Evolutionary conservation across 2,329 filamentous ascomycete species (phyloP).

Genomic region (Trematosphaeria pertusa): DNA sequence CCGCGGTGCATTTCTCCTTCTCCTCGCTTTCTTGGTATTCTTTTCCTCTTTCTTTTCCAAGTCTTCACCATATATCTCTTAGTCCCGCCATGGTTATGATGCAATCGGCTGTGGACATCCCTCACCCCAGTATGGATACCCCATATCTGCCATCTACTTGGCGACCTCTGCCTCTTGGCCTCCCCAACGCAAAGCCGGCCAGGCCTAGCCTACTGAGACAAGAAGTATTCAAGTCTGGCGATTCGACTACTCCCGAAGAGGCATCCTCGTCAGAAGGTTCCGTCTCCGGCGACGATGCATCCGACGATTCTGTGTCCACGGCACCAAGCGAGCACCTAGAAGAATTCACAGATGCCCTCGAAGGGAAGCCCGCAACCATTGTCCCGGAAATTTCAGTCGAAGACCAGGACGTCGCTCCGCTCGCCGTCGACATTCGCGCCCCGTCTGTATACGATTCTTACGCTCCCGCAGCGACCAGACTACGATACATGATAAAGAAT

Average conservation of each 20-base stretch:
- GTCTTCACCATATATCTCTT: neutral
- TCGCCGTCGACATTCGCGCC: conserved; percentile 3
- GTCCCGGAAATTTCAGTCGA: conserved; percentile 3
- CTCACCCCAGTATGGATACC: conserved; percentile 1
- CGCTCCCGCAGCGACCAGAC: conserved; percentile 12
- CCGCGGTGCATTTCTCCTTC: conserved; percentile 1
- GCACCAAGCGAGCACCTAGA: conserved; percentile 11
- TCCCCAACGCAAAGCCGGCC: conserved; percentile 2
- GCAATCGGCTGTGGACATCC: conserved; percentile 8
- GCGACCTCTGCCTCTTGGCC: conserved; percentile 12
- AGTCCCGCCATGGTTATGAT: conserved; percentile 10
- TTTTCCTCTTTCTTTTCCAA: neutral
- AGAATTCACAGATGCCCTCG: neutral
- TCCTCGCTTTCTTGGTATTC: neutral
- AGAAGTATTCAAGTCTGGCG: neutral
- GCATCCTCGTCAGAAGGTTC: conserved; percentile 12
- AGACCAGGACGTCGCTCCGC: neutral
- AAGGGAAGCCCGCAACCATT: neutral
- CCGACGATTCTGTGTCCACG: conserved; percentile 13
- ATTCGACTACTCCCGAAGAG: conserved; percentile 2
- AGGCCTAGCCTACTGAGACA: neutral
- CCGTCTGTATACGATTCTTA: neutral
- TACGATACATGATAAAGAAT: conserved; percentile 19
- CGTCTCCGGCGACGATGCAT: conserved; percentile 10
- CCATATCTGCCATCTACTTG: conserved; percentile 4